Conservation (phyloP, 2,329 filamentous ascomycete species). For the Zymoseptoria brevis region DNA sequence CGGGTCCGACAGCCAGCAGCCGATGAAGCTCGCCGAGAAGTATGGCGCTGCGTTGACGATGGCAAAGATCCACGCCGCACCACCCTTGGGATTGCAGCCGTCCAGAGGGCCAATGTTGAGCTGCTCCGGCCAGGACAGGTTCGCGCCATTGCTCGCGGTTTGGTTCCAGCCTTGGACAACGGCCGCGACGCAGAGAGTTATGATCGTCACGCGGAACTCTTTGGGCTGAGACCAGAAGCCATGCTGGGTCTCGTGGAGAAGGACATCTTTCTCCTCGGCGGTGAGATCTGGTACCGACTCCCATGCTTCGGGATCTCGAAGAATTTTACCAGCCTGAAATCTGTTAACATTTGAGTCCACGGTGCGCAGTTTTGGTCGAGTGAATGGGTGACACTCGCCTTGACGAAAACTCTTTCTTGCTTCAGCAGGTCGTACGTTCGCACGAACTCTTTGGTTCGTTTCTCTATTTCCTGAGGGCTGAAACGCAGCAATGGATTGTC, state of each 20-base stretch:
- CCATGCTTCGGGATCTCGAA: slow-evolving; percentile 23
- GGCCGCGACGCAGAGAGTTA: slow-evolving; percentile 28
- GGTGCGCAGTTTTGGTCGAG: not conserved
- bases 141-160: slow-evolving; percentile 27
- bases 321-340: slow-evolving; percentile 18
- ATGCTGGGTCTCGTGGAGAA: slow-evolving; percentile 11
- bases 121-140: slow-evolving; percentile 27
- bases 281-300: slow-evolving; percentile 18
- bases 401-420: slow-evolving; percentile 14
- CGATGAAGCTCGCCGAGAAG: slow-evolving; percentile 25
- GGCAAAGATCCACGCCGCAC: slow-evolving; percentile 24
- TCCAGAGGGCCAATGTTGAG: slow-evolving; percentile 18
- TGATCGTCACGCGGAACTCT: slow-evolving; percentile 25
- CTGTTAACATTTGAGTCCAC: not conserved
- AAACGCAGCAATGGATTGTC: slow-evolving; percentile 18
- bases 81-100: slow-evolving; percentile 11
- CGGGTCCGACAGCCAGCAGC: slow-evolving; percentile 27
- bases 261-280: slow-evolving; percentile 16
- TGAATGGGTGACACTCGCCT: slow-evolving; percentile 3
- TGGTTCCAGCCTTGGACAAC: slow-evolving; percentile 32
- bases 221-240: slow-evolving; percentile 27
- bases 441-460: slow-evolving; percentile 10
- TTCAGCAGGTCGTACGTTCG: slow-evolving; percentile 9
- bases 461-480: slow-evolving; percentile 11
- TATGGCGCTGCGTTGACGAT: slow-evolving; percentile 29